Conservation (phyloP, 2,329 filamentous ascomycete species). For the Hymenoscyphus fructigenus region DNA sequence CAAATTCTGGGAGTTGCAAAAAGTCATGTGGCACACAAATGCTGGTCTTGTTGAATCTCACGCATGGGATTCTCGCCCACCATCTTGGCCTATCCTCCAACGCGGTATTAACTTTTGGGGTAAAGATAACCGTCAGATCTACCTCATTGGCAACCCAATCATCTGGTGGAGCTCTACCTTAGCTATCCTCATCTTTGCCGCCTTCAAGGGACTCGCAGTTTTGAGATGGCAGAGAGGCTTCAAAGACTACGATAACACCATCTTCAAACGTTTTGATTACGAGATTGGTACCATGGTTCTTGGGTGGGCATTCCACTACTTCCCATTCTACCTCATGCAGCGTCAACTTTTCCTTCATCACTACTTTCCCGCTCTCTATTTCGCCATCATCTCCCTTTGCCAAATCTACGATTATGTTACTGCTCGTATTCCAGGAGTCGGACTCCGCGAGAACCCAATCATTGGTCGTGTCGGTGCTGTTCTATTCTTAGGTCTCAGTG, state of each 20-base stretch:
- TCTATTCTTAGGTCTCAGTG: slow-evolving; percentile 70
- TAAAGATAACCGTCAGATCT: slow-evolving; percentile 89
- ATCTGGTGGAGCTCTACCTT: slow-evolving; percentile 90
- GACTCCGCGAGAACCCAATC: slow-evolving; percentile 66
- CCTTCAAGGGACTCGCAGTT: slow-evolving; percentile 84
- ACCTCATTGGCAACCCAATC: slow-evolving; percentile 90
- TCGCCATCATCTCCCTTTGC: slow-evolving; percentile 84
- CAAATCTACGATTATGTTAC: slow-evolving; percentile 86
- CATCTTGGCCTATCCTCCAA: slow-evolving; percentile 86
- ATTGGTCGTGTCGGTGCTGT: slow-evolving; percentile 75
- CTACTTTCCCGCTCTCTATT: slow-evolving; percentile 96
- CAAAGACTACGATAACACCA: slow-evolving; percentile 76
- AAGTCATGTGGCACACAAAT: slow-evolving; percentile 99
- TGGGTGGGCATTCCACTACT: slow-evolving; percentile 97
- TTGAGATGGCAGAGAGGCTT: slow-evolving; percentile 94
- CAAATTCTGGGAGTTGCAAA: slow-evolving; percentile 96
- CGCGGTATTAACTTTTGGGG: slow-evolving; percentile 99
- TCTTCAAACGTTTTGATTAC: slow-evolving; percentile 97
- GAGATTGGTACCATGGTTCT: slow-evolving; percentile 88
- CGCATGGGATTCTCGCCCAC: slow-evolving; percentile 94
- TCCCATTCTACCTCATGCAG: slow-evolving; percentile 98
- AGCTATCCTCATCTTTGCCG: slow-evolving; percentile 71
- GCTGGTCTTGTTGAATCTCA: slow-evolving; percentile 95
- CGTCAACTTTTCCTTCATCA: slow-evolving; percentile 98
- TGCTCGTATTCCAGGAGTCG: slow-evolving; percentile 67